A percentile compares a stretch with the other conserved stretches of the same genome.
Conservation (phyloP, 192 early-diverging fungal genomes). For the Coemansia sp. region DNA sequence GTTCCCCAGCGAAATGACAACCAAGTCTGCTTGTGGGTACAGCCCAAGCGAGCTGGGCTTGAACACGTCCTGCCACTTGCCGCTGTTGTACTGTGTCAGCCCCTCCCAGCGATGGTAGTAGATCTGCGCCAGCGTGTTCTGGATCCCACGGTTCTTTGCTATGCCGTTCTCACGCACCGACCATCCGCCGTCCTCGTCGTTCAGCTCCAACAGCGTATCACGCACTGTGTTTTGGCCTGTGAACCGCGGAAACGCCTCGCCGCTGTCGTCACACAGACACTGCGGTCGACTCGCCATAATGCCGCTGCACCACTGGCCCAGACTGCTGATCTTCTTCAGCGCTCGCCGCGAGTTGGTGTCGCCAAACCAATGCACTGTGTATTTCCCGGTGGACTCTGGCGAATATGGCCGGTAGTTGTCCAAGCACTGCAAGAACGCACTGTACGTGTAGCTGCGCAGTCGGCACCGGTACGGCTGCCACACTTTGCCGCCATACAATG, state of each 20-base stretch:
- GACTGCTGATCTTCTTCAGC: conserved; percentile 24
- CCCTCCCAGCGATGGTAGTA: conserved; percentile 33
- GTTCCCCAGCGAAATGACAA: conserved; percentile 11
- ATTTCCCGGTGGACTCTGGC: neutral
- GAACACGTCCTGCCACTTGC: conserved; percentile 8
- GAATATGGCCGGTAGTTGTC: conserved; percentile 14
- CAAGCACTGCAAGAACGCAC: conserved; percentile 19
- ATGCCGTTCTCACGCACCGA: conserved; percentile 17
- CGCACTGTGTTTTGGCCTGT: conserved; percentile 26
- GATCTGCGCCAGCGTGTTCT: conserved; percentile 13
- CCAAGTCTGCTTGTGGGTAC: conserved; percentile 15
- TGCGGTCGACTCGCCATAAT: neutral
- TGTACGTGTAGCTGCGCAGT: conserved; percentile 14
- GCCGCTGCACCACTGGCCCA: conserved; percentile 19
- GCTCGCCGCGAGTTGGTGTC: conserved; percentile 21
- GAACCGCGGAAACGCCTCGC: conserved; percentile 20
- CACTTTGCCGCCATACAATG: conserved; percentile 1
- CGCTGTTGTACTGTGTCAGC: conserved; percentile 16
- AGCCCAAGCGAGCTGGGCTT: neutral
- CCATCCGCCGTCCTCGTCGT: conserved; percentile 31
- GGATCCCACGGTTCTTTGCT: neutral
- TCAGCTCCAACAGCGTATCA: conserved; percentile 22
- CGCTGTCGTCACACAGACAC: conserved; percentile 27
- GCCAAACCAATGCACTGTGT: conserved; percentile 28
- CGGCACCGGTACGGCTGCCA: conserved; percentile 21